These are phyloP conservation scores for Paramarasmius palmivorus DNA, from an alignment of 1,284 basidiomycete species.

Conservation along the genomic window DNA sequence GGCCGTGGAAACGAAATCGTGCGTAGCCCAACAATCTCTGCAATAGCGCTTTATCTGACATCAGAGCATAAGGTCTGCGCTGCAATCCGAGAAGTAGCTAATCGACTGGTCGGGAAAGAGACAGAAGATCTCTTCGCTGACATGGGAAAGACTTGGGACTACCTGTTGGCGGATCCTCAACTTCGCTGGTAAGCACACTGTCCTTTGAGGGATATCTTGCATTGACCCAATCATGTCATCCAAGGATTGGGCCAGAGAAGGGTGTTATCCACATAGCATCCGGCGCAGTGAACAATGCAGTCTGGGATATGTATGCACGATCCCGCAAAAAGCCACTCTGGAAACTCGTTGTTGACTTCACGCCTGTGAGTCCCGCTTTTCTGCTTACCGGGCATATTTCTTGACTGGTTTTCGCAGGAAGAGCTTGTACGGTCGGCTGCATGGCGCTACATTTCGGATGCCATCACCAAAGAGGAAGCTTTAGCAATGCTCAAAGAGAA, in stretches of 20 bases:
- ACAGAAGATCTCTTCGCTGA: slow-evolving; percentile 81
- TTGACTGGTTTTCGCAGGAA: slow-evolving; percentile 47
- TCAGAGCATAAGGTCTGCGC: slow-evolving; percentile 61
- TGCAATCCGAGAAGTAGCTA: slow-evolving; percentile 79
- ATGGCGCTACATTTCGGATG: slow-evolving; percentile 94
- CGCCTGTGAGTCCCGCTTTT: slow-evolving; percentile 52
- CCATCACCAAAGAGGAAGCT: slow-evolving; percentile 89
- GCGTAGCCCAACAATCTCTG: slow-evolving; percentile 18
- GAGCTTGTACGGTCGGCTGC: slow-evolving; percentile 84
- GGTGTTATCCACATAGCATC: slow-evolving; percentile 84
- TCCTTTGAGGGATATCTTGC: slow-evolving; percentile 16
- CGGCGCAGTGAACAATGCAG: slow-evolving; percentile 78
- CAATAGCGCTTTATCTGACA: slow-evolving; percentile 4
- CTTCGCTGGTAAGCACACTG: slow-evolving; percentile 70
- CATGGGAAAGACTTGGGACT: slow-evolving; percentile 87
- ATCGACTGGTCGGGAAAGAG: slow-evolving; percentile 83
- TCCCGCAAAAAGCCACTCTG: slow-evolving; percentile 79
- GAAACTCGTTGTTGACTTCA: slow-evolving; percentile 85
- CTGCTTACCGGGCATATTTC: background rate
- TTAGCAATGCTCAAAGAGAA: slow-evolving; percentile 79
- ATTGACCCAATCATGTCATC: background rate
- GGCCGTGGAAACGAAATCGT: slow-evolving; percentile 94
- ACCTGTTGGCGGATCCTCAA: slow-evolving; percentile 83
- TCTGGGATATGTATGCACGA: slow-evolving; percentile 85
- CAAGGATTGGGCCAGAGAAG: slow-evolving; percentile 86